Conservation (phyloP, 78 protist species). For the Protostelium mycophagum region DNA sequence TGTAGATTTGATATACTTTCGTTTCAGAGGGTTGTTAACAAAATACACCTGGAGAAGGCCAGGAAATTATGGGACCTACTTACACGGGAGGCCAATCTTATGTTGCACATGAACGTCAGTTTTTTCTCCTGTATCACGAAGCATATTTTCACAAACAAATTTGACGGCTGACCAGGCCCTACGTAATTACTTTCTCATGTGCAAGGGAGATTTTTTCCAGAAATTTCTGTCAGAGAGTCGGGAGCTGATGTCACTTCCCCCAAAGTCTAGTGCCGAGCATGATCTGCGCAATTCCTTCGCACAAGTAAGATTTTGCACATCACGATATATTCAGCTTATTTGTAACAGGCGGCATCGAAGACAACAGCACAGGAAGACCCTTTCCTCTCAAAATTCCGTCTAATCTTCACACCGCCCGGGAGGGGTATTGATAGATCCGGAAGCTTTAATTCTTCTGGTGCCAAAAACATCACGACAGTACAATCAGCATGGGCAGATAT, state of each 20-base stretch:
- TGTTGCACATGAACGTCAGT: not conserved
- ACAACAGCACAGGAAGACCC: not conserved
- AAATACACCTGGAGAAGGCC: not conserved
- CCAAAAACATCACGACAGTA: no score
- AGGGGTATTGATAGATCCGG: no score
- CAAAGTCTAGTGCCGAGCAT: not conserved
- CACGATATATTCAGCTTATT: no score
- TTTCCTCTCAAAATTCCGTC: not conserved
- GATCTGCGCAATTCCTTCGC: not conserved
- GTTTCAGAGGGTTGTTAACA: not conserved
- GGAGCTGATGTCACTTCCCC: not conserved
- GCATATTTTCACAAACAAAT: not conserved
- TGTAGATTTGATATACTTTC: not conserved
- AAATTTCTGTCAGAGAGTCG: not conserved
- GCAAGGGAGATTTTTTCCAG: not conserved
- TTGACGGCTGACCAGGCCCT: not conserved
- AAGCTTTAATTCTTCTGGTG: no score
- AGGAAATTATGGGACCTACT: not conserved
- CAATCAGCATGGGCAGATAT: no score
- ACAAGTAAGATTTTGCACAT: no score
- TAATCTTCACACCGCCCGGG: not conserved
- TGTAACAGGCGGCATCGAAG: not conserved
- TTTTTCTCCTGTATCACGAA: not conserved
- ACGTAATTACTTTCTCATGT: not conserved
- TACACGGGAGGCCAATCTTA: not conserved